Percentiles rank a stretch among this genome's conserved stretches.
Evolutionary conservation across 306 rosid species (phyloP).

Genomic region (Quercus ilex): DNA sequence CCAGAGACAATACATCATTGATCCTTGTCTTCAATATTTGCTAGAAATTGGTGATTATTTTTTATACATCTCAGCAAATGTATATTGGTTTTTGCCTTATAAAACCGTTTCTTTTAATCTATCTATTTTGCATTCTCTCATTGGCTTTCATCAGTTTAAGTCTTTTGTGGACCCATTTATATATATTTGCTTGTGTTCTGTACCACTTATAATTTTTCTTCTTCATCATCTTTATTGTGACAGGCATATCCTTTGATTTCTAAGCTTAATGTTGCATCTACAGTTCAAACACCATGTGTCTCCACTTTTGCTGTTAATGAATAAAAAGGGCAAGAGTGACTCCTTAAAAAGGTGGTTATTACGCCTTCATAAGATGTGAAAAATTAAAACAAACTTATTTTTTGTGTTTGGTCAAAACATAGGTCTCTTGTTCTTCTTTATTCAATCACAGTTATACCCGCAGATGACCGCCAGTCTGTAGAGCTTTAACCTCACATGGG

Average conservation of each 20-base stretch:
- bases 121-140: constrained; percentile 6
- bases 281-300: too few relatives aligned
- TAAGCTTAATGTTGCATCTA: too few relatives aligned
- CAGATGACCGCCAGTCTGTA: too few relatives aligned
- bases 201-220: neutral
- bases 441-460: too few relatives aligned
- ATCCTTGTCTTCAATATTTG: constrained; percentile 26
- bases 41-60: constrained; percentile 30
- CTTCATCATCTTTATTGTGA: neutral
- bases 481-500: too few relatives aligned
- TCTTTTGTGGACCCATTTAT: neutral
- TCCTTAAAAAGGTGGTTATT: too few relatives aligned
- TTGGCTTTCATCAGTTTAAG: neutral
- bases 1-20: constrained; percentile 22
- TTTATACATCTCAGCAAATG: constrained; percentile 27
- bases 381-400: too few relatives aligned
- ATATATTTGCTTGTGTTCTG: neutral
- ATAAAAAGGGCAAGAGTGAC: too few relatives aligned
- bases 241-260: neutral
- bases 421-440: too few relatives aligned
- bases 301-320: too few relatives aligned
- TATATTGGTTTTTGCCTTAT: constrained; percentile 31
- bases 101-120: constrained; percentile 8
- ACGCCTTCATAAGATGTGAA: too few relatives aligned
- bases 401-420: too few relatives aligned